Evolutionary conservation across 371 early-diverging fungal species (phyloP).

Genomic region (Mortierella sp.): DNA sequence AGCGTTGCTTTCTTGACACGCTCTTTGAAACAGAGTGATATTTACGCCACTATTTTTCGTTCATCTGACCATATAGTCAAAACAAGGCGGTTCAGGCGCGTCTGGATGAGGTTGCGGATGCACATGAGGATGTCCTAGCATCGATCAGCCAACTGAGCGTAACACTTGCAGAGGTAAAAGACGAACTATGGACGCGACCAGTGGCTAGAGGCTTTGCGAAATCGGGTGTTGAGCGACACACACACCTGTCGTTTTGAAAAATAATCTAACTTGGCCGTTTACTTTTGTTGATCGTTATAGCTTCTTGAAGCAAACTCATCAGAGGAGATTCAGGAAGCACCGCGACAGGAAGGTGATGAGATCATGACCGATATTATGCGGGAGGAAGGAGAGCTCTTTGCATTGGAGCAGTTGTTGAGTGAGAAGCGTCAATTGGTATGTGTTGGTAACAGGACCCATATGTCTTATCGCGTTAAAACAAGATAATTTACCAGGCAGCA

Average conservation of each 20-base stretch:
- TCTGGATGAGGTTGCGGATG: slow-evolving; percentile 19
- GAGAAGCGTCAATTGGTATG: slow-evolving; percentile 48
- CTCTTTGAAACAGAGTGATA: background rate
- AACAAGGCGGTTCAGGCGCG: slow-evolving; percentile 14
- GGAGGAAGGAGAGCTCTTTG: slow-evolving; percentile 58
- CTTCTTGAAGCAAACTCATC: slow-evolving; percentile 30
- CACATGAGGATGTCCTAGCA: slow-evolving; percentile 35
- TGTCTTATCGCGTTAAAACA: too few relatives aligned
- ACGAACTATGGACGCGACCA: background rate
- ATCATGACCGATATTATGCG: slow-evolving; percentile 40
- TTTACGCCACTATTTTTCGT: background rate
- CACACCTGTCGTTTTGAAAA: background rate
- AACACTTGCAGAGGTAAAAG: slow-evolving; percentile 20
- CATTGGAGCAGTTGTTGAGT: slow-evolving; percentile 38
- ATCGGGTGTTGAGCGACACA: background rate
- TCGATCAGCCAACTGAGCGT: slow-evolving; percentile 22
- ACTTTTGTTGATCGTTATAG: slow-evolving; percentile 12
- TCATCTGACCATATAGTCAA: slow-evolving; percentile 18
- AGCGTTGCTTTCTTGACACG: background rate
- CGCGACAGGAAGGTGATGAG: slow-evolving; percentile 22
- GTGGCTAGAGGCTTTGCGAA: too few relatives aligned
- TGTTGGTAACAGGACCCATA: background rate
- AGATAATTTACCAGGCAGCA: background rate
- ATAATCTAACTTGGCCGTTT: background rate
- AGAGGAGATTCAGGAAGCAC: slow-evolving; percentile 21